Evolutionary conservation across 2,329 filamentous ascomycete genomes (phyloP).

Genomic region (Exophiala spinifera): DNA sequence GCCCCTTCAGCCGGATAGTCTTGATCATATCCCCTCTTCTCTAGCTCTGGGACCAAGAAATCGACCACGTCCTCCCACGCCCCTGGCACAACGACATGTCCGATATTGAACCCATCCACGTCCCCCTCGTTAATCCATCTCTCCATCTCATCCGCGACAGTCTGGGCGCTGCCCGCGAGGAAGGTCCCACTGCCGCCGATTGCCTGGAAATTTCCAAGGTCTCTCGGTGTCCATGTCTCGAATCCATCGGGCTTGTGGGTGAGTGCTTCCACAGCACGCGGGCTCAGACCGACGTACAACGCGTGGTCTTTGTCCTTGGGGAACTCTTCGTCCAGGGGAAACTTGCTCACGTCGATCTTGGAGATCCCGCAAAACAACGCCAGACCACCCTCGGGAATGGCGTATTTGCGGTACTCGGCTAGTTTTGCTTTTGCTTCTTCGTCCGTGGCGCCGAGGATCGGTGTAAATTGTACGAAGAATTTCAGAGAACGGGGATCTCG

Average conservation of each 20-base stretch:
- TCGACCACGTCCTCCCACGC: constrained; percentile 53
- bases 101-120: constrained; percentile 68
- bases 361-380: constrained; percentile 58
- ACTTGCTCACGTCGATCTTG: constrained; percentile 56
- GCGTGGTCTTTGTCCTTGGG: constrained; percentile 21
- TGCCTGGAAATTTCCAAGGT: constrained; percentile 46
- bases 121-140: constrained; percentile 65
- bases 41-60: constrained; percentile 47
- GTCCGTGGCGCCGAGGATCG: constrained; percentile 49
- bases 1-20: not conserved
- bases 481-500: constrained; percentile 57
- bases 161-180: constrained; percentile 38
- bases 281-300: constrained; percentile 30
- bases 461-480: constrained; percentile 51
- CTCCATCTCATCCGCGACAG: constrained; percentile 66
- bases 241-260: too few species aligned
- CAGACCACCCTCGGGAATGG: constrained; percentile 51
- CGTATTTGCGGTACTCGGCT: constrained; percentile 50
- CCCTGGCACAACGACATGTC: constrained; percentile 46
- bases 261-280: not conserved
- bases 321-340: constrained; percentile 59
- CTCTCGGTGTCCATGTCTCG: constrained; percentile 37
- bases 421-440: constrained; percentile 54
- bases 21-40: constrained; percentile 39
- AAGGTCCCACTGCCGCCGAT: constrained; percentile 47